Conservation (phyloP, 306 rosid species). For the Alnus glutinosa region DNA sequence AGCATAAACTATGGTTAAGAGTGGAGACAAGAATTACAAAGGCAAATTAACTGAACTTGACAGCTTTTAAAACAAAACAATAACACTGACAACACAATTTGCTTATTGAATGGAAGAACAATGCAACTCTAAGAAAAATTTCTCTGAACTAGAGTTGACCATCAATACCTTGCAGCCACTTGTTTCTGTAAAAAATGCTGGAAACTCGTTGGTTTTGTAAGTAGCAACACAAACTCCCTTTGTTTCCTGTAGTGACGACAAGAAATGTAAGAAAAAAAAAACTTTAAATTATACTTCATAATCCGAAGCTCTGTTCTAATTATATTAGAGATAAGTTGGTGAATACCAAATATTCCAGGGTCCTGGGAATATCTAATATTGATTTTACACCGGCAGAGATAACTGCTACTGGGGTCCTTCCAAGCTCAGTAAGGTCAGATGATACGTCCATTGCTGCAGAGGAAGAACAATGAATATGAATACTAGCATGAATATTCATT, state of each 20-base stretch:
- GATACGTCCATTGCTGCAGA: conserved; percentile 87
- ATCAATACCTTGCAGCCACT: conserved; percentile 84
- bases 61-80: not conserved
- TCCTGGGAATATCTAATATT: conserved; percentile 84
- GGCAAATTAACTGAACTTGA: not conserved
- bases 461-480: conserved; percentile 23
- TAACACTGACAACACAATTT: not conserved
- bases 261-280: conserved; percentile 7
- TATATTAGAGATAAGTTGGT: conserved; percentile 25
- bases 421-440: conserved; percentile 94
- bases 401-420: conserved; percentile 90
- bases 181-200: conserved; percentile 84
- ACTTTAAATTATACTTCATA: conserved; percentile 8
- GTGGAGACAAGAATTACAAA: not conserved
- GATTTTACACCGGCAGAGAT: conserved; percentile 95
- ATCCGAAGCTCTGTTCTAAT: not conserved
- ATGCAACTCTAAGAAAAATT: not conserved
- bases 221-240: conserved; percentile 90
- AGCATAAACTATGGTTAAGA: not conserved
- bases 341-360: conserved; percentile 85
- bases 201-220: conserved; percentile 82
- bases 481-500: not conserved
- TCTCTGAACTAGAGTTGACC: not conserved
- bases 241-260: conserved; percentile 60
- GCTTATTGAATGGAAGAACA: not conserved